Base-by-base conservation (phyloP, 345 rosid species). In the Limnanthes douglasii region DNA sequence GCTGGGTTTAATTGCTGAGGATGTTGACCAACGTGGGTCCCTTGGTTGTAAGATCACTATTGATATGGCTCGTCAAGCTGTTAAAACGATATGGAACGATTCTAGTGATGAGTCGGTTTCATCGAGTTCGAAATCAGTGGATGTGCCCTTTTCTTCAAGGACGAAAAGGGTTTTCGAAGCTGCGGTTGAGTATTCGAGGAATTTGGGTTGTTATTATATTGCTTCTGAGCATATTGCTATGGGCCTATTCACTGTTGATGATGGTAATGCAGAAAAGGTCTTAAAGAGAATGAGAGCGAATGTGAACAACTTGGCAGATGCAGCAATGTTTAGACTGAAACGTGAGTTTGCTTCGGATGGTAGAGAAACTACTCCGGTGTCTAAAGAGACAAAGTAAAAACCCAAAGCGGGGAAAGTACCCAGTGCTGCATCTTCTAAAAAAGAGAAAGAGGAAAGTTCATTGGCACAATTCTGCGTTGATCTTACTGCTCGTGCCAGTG, bases 281-380 rank as follows among this genome's bases (percentile, higher is more conserved):
- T 75, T 84, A 26, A 61, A 77, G 54, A 77, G 98, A 46, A 46
- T 90, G 62, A 94, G 94, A 43, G 85, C 66, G 12, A 59, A 77
- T 54, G 27, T 71, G 42, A 70, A 80, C 60, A 41, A 65, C 40
- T 73, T 84, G 56, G 78, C 90, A 34, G 75, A 59, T 11, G 63
- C 56, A 10, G 98, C 98, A 26, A 42, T 90, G 28, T 41, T 69
- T 13, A 72, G 78, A 43, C 75, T 84, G 44, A 74, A 84, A 62
- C 84, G 88, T 41, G 98, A 84, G 70, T 71, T 90, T 18, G 86
- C 73, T 6, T 77, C 68, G 55, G 98, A 90, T 50, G 98, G 98
- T 2, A 67, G 88, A 70, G 86, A 83, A 51, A 73, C 78, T 45
- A 38, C 69, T 56, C 24, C 37, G 11, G 42, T 76, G 21, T 50